A percentile compares a stretch with the other conserved stretches of the same genome.
phyloP scores from a whole-genome alignment of 2,329 filamentous ascomycete species.

The Biscogniauxia marginata region DNA sequence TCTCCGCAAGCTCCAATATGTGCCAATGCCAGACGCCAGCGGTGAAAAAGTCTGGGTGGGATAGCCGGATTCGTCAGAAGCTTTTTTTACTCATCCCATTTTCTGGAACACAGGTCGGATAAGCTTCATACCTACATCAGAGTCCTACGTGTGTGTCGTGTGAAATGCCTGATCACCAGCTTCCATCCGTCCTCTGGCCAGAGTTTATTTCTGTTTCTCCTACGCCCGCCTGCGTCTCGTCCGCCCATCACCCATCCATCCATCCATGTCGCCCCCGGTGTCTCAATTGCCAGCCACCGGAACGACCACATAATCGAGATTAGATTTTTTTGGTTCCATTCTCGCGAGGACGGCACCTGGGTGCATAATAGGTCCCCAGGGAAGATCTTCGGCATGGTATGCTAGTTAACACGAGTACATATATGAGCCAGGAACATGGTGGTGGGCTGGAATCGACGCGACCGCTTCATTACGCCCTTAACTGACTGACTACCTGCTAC shows the following conservation, averaged over 20 bases:
- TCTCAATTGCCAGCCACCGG: slow-evolving; percentile 11
- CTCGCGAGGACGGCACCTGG: slow-evolving; percentile 7
- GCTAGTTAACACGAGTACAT: neutral
- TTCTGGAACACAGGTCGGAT: slow-evolving; percentile 13
- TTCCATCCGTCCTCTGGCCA: neutral
- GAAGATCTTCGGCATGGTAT: slow-evolving; percentile 1
- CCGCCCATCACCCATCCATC: neutral
- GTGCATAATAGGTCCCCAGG: slow-evolving; percentile 5
- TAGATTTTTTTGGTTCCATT: slow-evolving; percentile 8
- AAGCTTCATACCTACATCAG: slow-evolving; percentile 12
- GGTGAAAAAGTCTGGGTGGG: slow-evolving; percentile 11
- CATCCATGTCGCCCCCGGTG: neutral
- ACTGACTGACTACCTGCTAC: neutral
- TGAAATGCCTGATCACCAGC: neutral
- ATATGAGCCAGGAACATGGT: neutral
- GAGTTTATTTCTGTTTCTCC: neutral
- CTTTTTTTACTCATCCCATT: slow-evolving; percentile 7
- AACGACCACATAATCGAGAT: slow-evolving; percentile 18
- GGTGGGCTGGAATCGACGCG: slow-evolving; percentile 1
- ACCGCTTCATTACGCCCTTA: neutral
- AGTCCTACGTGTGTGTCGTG: neutral
- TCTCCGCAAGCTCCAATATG: slow-evolving; percentile 14
- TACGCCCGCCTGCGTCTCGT: neutral
- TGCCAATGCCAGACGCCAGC: slow-evolving; percentile 17
- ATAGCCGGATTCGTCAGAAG: slow-evolving; percentile 15